A percentile compares a stretch with the other conserved stretches of the same genome.
phyloP scores from a whole-genome alignment of 306 rosid species.

The Myrica gale region DNA sequence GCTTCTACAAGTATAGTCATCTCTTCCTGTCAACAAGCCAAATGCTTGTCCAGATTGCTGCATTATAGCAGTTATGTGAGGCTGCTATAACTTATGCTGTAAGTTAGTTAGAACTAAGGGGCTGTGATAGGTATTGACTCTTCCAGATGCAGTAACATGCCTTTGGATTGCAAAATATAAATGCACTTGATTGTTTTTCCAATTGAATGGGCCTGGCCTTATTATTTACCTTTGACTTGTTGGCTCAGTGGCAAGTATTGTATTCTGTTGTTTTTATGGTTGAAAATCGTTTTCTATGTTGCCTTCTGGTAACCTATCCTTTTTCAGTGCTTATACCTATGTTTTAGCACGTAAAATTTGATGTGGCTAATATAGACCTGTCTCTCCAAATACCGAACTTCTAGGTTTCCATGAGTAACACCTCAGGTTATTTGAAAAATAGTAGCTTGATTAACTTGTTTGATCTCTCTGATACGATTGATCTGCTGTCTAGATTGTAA shows the following conservation, averaged over 20 bases:
- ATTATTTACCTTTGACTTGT: background rate
- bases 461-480: background rate
- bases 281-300: background rate
- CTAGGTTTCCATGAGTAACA: background rate
- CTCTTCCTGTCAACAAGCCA: background rate
- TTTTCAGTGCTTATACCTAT: background rate
- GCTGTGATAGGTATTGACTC: background rate
- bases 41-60: background rate
- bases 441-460: background rate
- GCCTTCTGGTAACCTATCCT: background rate
- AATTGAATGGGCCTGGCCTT: background rate
- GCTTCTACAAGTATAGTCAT: background rate
- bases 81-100: background rate
- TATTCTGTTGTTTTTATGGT: background rate
- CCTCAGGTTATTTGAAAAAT: background rate
- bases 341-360: background rate
- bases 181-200: background rate
- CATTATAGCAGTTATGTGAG: background rate
- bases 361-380: background rate
- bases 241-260: background rate
- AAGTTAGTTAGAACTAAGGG: background rate
- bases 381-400: background rate
- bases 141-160: background rate
- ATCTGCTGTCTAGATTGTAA: conserved; percentile 22
- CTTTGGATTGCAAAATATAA: conserved; percentile 3